Evolutionary conservation across 176 grass and related monocot genomes (phyloP).

Genomic region (Saccharum officinarum): DNA sequence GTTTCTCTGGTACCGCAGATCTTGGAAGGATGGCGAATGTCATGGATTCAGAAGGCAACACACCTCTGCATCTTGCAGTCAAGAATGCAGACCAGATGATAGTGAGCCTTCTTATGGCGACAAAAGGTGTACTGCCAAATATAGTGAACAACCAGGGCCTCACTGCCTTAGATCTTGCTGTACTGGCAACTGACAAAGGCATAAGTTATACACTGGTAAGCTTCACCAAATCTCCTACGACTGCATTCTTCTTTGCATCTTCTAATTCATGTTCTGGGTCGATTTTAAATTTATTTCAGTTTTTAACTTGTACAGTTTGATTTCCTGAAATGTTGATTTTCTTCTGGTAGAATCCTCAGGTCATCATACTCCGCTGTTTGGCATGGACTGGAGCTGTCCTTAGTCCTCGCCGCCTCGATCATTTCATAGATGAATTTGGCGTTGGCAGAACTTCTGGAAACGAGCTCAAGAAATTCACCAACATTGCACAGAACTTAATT

Average conservation of each 20-base stretch:
- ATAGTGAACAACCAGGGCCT: conserved; percentile 63
- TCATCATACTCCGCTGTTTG: conserved; percentile 62
- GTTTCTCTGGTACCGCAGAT: conserved; percentile 37
- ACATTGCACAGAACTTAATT: conserved; percentile 52
- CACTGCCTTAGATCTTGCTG: conserved; percentile 72
- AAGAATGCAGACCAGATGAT: conserved; percentile 41
- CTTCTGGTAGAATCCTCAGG: conserved; percentile 65
- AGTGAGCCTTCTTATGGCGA: conserved; percentile 60
- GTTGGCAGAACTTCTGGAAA: conserved; percentile 43
- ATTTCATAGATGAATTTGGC: conserved; percentile 52
- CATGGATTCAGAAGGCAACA: conserved; percentile 77
- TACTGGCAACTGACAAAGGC: conserved; percentile 50
- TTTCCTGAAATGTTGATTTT: conserved; percentile 55
- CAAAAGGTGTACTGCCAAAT: conserved; percentile 40
- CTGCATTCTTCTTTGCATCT: conserved; percentile 17
- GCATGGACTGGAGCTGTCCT: conserved; percentile 62
- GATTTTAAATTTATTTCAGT: not conserved
- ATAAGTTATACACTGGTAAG: conserved; percentile 56
- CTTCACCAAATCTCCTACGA: not conserved
- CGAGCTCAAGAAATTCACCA: conserved; percentile 56
- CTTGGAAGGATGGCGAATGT: conserved; percentile 61
- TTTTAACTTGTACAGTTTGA: conserved; percentile 17
- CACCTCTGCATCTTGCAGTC: conserved; percentile 71
- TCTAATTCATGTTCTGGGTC: conserved; percentile 2
- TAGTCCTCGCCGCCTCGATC: conserved; percentile 53